Conservation (phyloP, 2,329 filamentous ascomycete genomes). For the Thielaviopsis musarum region DNA sequence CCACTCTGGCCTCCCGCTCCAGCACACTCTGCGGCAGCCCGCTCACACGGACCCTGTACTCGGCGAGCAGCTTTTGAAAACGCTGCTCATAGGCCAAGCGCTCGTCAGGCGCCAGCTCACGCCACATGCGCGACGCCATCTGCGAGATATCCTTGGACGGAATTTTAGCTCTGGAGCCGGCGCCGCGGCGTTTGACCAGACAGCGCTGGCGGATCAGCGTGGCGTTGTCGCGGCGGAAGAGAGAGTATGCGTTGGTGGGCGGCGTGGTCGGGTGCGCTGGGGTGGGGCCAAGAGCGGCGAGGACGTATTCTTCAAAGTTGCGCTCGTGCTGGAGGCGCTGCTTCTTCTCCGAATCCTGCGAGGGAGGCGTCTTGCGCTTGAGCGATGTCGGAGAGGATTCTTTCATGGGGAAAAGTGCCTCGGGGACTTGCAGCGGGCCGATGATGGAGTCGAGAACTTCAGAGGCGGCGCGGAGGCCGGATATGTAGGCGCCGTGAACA, state of each 20-base stretch:
- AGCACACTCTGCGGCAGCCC: conserved; percentile 25
- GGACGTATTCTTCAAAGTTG: conserved; percentile 34
- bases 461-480: conserved; percentile 73
- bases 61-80: conserved; percentile 39
- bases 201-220: conserved; percentile 44
- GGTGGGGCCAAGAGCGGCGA: conserved; percentile 50
- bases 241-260: conserved; percentile 69
- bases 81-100: conserved; percentile 52
- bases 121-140: conserved; percentile 84
- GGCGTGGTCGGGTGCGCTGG: conserved; percentile 56
- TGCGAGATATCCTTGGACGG: conserved; percentile 11
- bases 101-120: conserved; percentile 61
- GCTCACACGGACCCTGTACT: conserved; percentile 33
- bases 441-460: conserved; percentile 69
- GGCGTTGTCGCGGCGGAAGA: conserved; percentile 69
- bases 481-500: conserved; percentile 90
- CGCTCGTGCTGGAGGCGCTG: conserved; percentile 40
- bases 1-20: conserved; percentile 56
- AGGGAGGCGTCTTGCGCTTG: conserved; percentile 35
- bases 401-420: conserved; percentile 56
- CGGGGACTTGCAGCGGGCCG: conserved; percentile 62
- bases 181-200: conserved; percentile 25
- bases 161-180: conserved; percentile 2
- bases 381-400: conserved; percentile 26
- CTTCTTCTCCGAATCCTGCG: conserved; percentile 19